Percentiles rank a stretch among this genome's conserved stretches.
Evolutionary conservation across 1,284 basidiomycete genomes (phyloP).

Genomic region (Ganoderma resinaceum): DNA sequence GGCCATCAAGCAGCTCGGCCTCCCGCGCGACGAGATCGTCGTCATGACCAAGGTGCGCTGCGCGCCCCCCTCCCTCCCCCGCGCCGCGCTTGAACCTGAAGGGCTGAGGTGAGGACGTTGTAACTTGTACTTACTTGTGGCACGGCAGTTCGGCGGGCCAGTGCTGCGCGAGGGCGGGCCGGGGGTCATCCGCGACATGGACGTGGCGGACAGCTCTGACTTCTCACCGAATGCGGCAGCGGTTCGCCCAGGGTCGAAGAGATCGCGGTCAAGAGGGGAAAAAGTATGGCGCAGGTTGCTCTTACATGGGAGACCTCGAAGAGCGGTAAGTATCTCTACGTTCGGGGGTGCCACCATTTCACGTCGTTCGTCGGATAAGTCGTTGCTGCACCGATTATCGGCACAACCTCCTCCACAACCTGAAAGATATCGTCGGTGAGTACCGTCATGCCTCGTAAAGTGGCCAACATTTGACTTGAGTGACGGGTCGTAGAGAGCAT

Average conservation of each 20-base stretch:
- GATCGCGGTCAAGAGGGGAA: constrained; percentile 42
- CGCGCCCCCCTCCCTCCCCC: neutral
- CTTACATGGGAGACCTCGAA: constrained; percentile 33
- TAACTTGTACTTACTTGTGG: too few species aligned
- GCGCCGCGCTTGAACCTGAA: neutral
- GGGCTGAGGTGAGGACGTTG: neutral
- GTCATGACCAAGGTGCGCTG: constrained; percentile 73
- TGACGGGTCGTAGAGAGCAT: constrained; percentile 22
- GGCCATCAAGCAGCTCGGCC: constrained; percentile 74
- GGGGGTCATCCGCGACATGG: neutral
- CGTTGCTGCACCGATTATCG: constrained; percentile 39
- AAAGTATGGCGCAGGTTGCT: constrained; percentile 40
- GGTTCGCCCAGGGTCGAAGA: constrained; percentile 23
- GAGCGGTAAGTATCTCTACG: constrained; percentile 27
- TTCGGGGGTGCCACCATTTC: neutral
- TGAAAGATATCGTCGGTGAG: constrained; percentile 34
- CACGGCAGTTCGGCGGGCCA: constrained; percentile 9
- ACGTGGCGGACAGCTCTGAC: constrained; percentile 13
- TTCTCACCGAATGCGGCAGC: constrained; percentile 35
- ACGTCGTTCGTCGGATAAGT: constrained; percentile 23
- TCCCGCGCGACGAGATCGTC: constrained; percentile 83
- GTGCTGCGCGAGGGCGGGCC: constrained; percentile 1
- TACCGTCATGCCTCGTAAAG: neutral
- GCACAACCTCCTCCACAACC: constrained; percentile 36
- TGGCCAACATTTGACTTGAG: too few species aligned